Evolutionary conservation across 179 eudicot genomes (phyloP), one percentile per base, ranked within the genome.

Genomic region (Gypsophila paniculata): DNA sequence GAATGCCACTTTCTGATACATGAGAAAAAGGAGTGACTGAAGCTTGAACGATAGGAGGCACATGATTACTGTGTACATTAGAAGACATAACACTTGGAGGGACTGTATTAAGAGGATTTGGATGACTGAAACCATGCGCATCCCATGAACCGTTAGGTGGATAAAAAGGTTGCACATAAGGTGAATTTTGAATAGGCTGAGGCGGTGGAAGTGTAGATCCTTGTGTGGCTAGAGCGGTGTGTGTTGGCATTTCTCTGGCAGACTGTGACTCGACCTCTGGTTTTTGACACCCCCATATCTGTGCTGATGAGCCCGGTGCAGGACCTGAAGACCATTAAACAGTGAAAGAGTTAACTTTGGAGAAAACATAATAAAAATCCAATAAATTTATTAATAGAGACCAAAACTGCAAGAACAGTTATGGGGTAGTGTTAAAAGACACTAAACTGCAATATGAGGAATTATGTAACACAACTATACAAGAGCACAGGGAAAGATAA

Each of bases 21-120:
- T 91, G 96, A 67, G 96, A 78, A 71, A 88, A 75, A 39, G 94
- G 96, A 22, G 91, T 85, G 74, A 88, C 86, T 70, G 97, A 87
- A 79, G 95, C 82, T 74, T 96, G 97, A 75, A 78, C 48, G 70
- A 83, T 86, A 70, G 94, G 83, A 61, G 86, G 84, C 69, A 83
- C 77, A 60, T 81, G 17, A 79, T 77, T 82, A 77, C 68, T 53
- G 72, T 86, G 90, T 77, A 82, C 48, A 79, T 74, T 80, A 34
- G 79, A 54, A 75, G 86, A 81, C 77, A 82, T 76, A 18, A 36
- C 78, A 70, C 77, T 75, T 6, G 84, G 74, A 64, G 79, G 82
- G 26, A 78, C 72, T 61, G 80, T 72, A 52, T 79, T 88, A 12
- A 67, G 68, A 59, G 86, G 86, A 60, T 65, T 78, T 54, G 85